Evolutionary conservation across 1,284 basidiomycete genomes (phyloP).

Genomic region (Chalciporus sp.): DNA sequence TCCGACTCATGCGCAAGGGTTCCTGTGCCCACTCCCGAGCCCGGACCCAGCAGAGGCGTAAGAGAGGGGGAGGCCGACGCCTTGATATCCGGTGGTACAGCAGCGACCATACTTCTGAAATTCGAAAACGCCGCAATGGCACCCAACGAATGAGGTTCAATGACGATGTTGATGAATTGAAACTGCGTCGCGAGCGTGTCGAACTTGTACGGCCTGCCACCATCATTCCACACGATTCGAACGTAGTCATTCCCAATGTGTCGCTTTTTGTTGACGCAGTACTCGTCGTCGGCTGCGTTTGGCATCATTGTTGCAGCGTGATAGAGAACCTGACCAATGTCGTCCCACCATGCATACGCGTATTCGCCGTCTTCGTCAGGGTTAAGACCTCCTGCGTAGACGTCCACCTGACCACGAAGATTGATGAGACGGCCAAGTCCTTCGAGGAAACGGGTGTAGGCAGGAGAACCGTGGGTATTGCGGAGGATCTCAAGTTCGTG

Average conservation of each 20-base stretch:
- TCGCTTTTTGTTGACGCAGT: constrained; percentile 83
- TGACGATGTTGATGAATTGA: constrained; percentile 97
- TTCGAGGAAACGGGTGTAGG: constrained; percentile 91
- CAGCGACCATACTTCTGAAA: constrained; percentile 23
- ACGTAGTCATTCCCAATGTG: constrained; percentile 96
- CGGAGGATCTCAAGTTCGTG: constrained; percentile 85
- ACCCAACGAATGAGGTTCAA: constrained; percentile 90
- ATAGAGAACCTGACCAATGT: constrained; percentile 93
- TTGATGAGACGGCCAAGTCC: constrained; percentile 89
- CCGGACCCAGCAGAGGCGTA: constrained; percentile 6
- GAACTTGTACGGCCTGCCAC: constrained; percentile 84
- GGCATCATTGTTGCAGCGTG: constrained; percentile 99
- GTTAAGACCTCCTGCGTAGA: constrained; percentile 94
- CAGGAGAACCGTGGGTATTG: constrained; percentile 92
- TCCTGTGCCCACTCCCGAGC: constrained; percentile 1
- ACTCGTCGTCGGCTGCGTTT: constrained; percentile 64
- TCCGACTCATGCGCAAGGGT: constrained; percentile 54
- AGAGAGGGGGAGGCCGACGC: constrained; percentile 21
- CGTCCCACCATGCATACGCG: constrained; percentile 99
- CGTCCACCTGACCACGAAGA: constrained; percentile 88
- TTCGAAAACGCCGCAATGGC: constrained; percentile 81
- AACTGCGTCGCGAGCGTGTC: constrained; percentile 92
- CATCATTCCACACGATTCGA: constrained; percentile 97
- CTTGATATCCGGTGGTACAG: constrained; percentile 15
- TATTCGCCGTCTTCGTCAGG: constrained; percentile 90